A percentile compares a stretch with the other conserved stretches of the same genome.
These are phyloP conservation scores for Mycena albidolilacea DNA, from an alignment of 768 basidiomycete genomes.

Conservation along the genomic window DNA sequence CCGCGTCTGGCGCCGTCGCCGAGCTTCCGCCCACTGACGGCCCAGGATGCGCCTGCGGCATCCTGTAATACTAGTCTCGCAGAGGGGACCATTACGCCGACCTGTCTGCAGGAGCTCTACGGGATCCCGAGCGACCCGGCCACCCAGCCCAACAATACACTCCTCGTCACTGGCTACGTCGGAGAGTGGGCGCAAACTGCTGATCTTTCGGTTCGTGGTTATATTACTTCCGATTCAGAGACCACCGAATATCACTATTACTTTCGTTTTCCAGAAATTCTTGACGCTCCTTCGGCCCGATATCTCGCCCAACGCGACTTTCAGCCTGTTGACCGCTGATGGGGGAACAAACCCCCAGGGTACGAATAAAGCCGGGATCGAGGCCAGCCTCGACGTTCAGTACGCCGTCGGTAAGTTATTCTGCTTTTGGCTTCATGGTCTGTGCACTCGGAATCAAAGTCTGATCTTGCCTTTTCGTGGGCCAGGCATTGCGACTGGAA, in stretches of 20 bases:
- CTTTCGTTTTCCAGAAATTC: neutral
- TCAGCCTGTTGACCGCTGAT: neutral
- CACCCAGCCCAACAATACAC: slow-evolving; percentile 8
- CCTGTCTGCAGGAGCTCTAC: slow-evolving; percentile 13
- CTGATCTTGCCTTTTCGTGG: neutral
- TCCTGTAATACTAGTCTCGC: slow-evolving; percentile 11
- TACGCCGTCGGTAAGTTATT: neutral
- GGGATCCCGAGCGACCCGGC: slow-evolving; percentile 11
- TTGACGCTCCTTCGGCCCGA: neutral
- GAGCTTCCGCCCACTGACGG: neutral
- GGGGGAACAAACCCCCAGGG: slow-evolving; percentile 9
- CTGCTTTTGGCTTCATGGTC: neutral
- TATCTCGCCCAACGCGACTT: slow-evolving; percentile 5
- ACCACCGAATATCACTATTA: neutral
- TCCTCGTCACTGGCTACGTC: slow-evolving; percentile 21
- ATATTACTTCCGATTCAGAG: neutral
- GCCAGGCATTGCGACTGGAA: slow-evolving; percentile 16
- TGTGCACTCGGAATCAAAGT: neutral
- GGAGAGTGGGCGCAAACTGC: slow-evolving; percentile 14
- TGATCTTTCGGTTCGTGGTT: slow-evolving; percentile 11
- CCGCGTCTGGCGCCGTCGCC: neutral
- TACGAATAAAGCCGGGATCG: neutral
- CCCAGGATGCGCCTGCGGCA: neutral
- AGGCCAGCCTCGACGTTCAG: slow-evolving; percentile 23
- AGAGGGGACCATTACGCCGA: neutral